These are phyloP conservation scores for Scorias spongiosa DNA, from an alignment of 2,329 filamentous ascomycete genomes.

Conservation along the genomic window DNA sequence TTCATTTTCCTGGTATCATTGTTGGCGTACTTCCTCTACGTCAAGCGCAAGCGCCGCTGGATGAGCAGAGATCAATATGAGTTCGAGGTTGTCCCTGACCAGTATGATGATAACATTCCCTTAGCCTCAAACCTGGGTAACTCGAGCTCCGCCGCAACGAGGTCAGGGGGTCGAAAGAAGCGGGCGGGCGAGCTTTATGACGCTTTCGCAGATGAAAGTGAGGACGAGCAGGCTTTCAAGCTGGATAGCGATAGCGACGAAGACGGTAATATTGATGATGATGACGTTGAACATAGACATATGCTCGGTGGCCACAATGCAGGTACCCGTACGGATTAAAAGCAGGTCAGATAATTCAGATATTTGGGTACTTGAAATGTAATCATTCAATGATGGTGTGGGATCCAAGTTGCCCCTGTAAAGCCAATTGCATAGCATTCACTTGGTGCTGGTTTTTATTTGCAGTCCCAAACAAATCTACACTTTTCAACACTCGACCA, in stretches of 20 bases:
- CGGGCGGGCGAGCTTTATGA: constrained; percentile 88
- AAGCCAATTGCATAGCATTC: no score
- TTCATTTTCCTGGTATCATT: constrained; percentile 67
- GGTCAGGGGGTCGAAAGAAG: constrained; percentile 29
- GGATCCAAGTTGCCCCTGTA: no score
- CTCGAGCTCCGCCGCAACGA: constrained; percentile 25
- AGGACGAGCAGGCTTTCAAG: constrained; percentile 40
- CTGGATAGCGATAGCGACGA: neutral
- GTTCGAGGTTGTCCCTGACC: constrained; percentile 61
- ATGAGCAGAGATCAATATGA: constrained; percentile 63
- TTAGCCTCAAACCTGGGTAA: constrained; percentile 35
- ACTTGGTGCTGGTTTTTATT: no score
- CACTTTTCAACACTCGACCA: no score
- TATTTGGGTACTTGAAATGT: no score
- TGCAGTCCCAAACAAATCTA: no score
- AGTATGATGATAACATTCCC: constrained; percentile 13
- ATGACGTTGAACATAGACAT: neutral
- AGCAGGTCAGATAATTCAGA: no score
- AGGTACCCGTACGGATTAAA: no score
- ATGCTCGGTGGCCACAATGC: no score
- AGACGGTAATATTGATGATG: neutral
- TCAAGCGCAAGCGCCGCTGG: constrained; percentile 52
- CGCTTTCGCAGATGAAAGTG: constrained; percentile 88
- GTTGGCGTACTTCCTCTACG: constrained; percentile 57
- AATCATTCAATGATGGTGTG: no score